Evolutionary conservation across 2,329 filamentous ascomycete genomes (phyloP), one percentile per base, ranked within the genome.

Genomic region (Tolypocladium ophioglossoides): DNA sequence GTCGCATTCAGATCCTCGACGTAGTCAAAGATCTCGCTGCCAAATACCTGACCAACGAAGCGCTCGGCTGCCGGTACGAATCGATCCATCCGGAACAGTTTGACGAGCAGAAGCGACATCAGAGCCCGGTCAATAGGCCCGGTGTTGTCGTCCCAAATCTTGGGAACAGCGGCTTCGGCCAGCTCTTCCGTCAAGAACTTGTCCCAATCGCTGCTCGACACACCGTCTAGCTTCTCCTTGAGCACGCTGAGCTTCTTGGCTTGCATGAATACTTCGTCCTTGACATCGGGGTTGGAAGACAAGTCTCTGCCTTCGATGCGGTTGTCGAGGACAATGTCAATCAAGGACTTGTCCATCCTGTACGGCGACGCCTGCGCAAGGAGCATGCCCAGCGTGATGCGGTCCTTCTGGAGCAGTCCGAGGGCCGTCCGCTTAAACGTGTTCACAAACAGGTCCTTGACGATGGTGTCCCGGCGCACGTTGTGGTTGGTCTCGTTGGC

Each of bases 331-430:
- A 99, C 85, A 35, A 83, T 78, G 64, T 99, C 95, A 59, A 99
- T 87, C 57, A 96, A 77, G 14, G 79, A 78, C 76, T 91, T 94
- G 69, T 99, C 90, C 87, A 97, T 96, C 63, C 89, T 83, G 74
- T 92, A 96, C 0, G 94, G 94, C n/a, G 92, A 88, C 6, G 92
- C 94, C 71, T 97, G 94, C 8, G 91, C 91, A 47, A 99, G 84
- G 52, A 99, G 83, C 81, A 99, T 92, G 34, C 91, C 95, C 50
- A 99, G 80, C 0, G 92, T 96, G 61, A 99, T 87, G 49, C 90
- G 86, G 66, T 99, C 94, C 69, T 91, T 96, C 66, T 99, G 94
- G 57, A 97, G 78, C 52, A 99, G 74, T 54, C 92, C 90, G 16
- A 96, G 78, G 6, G 91, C 92, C n/a, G 95, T 99, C 59, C 94